phyloP scores from a whole-genome alignment of 2,329 filamentous ascomycete species.

The Lachnellula cervina region DNA sequence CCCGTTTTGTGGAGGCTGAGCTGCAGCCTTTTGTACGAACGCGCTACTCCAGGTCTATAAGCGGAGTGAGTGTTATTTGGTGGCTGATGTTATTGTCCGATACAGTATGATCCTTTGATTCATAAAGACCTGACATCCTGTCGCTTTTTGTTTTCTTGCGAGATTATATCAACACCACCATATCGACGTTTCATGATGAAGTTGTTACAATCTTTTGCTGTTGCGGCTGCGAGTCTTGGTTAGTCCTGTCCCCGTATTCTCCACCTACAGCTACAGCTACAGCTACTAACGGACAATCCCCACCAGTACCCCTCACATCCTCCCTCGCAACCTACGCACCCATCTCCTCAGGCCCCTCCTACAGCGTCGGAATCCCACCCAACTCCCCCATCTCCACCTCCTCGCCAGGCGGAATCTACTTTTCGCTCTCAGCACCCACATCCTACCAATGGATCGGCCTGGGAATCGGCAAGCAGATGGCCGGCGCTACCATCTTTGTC shows the following conservation, averaged over 20 bases:
- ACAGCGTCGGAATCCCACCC: conserved; percentile 23
- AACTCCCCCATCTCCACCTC: conserved; percentile 40
- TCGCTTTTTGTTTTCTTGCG: no score
- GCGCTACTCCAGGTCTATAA: no score
- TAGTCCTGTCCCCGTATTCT: neutral
- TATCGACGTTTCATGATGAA: neutral
- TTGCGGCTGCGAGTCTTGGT: neutral
- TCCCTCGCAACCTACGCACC: conserved; percentile 22
- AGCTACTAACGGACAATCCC: neutral
- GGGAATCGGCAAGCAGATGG: conserved; percentile 52
- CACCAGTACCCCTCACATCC: conserved; percentile 10
- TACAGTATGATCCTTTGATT: no score
- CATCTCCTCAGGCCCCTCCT: conserved; percentile 13
- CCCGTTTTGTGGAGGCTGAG: neutral
- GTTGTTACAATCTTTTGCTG: neutral
- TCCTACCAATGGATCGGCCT: conserved; percentile 52
- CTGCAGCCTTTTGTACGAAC: neutral
- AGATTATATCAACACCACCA: neutral
- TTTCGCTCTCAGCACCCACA: conserved; percentile 51
- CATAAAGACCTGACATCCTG: no score
- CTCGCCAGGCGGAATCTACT: conserved; percentile 50
- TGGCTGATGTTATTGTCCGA: no score
- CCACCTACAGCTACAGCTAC: neutral
- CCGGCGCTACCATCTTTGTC: conserved; percentile 53
- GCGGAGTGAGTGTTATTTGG: no score